A percentile compares a stretch with the other conserved stretches of the same genome.
Evolutionary conservation across 495 filamentous ascomycete species (phyloP).

Genomic region (Penicillium fimorum): DNA sequence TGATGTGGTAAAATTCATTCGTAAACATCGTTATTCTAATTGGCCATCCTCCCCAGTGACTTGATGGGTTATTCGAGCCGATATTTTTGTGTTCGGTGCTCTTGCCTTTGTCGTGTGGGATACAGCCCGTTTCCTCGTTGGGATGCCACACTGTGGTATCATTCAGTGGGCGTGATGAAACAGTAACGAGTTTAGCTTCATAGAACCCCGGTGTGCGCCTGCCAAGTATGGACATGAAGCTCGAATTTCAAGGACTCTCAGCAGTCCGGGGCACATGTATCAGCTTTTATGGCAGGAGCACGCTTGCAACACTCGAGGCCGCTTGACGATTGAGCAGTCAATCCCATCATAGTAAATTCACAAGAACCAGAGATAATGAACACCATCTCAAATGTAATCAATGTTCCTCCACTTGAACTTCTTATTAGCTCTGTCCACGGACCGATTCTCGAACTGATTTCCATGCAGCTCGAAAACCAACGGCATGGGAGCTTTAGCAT

Average conservation of each 20-base stretch:
- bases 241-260: neutral
- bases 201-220: neutral
- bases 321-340: neutral
- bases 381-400: conserved; percentile 56
- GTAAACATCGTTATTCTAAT: neutral
- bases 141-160: neutral
- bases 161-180: neutral
- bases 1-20: neutral
- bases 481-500: conserved; percentile 20
- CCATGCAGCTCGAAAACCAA: conserved; percentile 87
- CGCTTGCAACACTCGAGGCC: neutral
- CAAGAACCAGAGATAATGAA: neutral
- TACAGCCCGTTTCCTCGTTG: neutral
- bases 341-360: neutral
- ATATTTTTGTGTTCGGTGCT: neutral
- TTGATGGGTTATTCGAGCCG: neutral
- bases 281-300: no score
- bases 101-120: neutral
- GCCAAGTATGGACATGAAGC: neutral
- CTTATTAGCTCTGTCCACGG: conserved; percentile 81
- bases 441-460: conserved; percentile 77
- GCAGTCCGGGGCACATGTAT: no score
- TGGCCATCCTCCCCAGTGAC: neutral
- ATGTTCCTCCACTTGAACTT: conserved; percentile 82
- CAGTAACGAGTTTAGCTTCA: neutral